Evolutionary conservation across 805 yeast genomes (phyloP).

Genomic region (Suhomyces faveliae): DNA sequence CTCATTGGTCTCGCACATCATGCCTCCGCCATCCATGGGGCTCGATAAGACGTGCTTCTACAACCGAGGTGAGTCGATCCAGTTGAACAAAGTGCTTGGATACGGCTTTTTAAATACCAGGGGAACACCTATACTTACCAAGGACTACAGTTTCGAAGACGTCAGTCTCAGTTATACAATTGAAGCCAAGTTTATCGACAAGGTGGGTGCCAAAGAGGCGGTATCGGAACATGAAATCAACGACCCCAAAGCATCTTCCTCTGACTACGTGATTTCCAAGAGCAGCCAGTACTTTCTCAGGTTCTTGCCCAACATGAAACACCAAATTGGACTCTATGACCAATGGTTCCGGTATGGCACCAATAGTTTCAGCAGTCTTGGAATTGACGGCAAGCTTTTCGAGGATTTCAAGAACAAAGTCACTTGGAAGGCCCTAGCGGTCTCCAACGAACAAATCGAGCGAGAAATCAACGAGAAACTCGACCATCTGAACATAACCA

Average conservation of each 20-base stretch:
- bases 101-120: constrained; percentile 50
- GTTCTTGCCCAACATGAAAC: constrained; percentile 38
- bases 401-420: constrained; percentile 20
- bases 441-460: constrained; percentile 30
- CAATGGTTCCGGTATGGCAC: constrained; percentile 23
- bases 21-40: constrained; percentile 46
- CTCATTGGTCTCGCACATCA: constrained; percentile 33
- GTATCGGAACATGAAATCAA: constrained; percentile 37
- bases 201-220: constrained; percentile 27
- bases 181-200: constrained; percentile 56
- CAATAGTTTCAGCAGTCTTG: constrained; percentile 29
- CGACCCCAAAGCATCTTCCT: constrained; percentile 27
- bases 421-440: constrained; percentile 36
- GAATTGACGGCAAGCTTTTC: constrained; percentile 36
- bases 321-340: constrained; percentile 26
- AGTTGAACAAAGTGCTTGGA: constrained; percentile 44
- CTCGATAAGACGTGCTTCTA: constrained; percentile 37
- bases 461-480: constrained; percentile 36
- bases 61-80: constrained; percentile 33
- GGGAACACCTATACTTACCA: constrained; percentile 54
- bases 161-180: constrained; percentile 50
- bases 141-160: constrained; percentile 45
- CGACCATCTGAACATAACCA: constrained; percentile 18
- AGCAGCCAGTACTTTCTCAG: constrained; percentile 37
- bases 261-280: constrained; percentile 37